These are phyloP conservation scores for Rhizopogon vesiculosus DNA, from an alignment of 768 basidiomycete species.

Conservation along the genomic window DNA sequence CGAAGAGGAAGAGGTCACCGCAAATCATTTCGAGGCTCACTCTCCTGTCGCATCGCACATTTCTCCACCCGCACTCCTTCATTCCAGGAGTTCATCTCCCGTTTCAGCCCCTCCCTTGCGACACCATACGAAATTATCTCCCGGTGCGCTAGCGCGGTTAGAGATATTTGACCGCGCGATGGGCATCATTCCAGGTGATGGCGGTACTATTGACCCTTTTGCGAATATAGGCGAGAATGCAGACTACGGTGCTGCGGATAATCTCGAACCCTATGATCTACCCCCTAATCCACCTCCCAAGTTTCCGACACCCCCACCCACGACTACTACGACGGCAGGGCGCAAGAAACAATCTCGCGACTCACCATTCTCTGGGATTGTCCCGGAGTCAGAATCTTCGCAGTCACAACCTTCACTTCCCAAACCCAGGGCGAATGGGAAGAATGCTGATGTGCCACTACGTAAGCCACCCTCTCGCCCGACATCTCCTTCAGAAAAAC, in stretches of 20 bases:
- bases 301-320: not conserved
- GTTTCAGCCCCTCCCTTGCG: not conserved
- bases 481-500: not conserved
- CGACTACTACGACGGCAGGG: not conserved
- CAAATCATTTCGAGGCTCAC: not conserved
- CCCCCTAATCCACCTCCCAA: slow-evolving; percentile 5
- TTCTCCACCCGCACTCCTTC: not conserved
- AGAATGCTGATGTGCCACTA: not conserved
- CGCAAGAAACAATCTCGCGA: not conserved
- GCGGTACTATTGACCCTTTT: not conserved
- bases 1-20: not conserved
- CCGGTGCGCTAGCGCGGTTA: slow-evolving; percentile 21
- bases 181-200: not conserved
- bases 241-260: slow-evolving; percentile 1
- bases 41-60: no score
- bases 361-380: slow-evolving; percentile 10
- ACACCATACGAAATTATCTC: slow-evolving; percentile 18
- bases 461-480: not conserved
- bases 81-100: not conserved
- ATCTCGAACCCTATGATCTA: not conserved
- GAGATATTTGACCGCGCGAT: slow-evolving; percentile 25
- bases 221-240: not conserved
- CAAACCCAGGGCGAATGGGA: not conserved
- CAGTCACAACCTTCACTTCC: slow-evolving; percentile 11
- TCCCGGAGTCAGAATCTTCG: slow-evolving; percentile 29